Conservation (phyloP, 805 yeast species). For the Saturnispora mendoncae region DNA sequence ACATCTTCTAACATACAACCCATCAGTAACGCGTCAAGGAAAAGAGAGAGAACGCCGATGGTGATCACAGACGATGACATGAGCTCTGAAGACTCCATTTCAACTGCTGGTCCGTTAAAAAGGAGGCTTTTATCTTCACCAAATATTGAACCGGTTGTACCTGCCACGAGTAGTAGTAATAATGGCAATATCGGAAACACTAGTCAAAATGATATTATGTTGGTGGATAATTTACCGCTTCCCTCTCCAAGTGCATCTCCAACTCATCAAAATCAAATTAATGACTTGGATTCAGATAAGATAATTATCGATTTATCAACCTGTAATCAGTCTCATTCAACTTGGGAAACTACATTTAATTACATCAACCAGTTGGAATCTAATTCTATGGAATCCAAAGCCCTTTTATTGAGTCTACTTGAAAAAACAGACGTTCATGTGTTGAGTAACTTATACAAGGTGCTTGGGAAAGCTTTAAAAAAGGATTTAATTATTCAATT, state of each 20-base stretch:
- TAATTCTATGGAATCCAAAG: slow-evolving; percentile 41
- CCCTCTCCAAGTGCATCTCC: slow-evolving; percentile 67
- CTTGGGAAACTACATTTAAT: not conserved
- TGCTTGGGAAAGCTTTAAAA: slow-evolving; percentile 47
- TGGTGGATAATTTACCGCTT: slow-evolving; percentile 37
- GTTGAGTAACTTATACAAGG: slow-evolving; percentile 48
- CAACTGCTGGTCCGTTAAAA: slow-evolving; percentile 1
- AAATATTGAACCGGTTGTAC: not conserved
- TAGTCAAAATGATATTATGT: too few relatives aligned
- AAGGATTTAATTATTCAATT: slow-evolving; percentile 64
- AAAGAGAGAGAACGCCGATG: not conserved
- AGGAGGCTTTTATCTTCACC: slow-evolving; percentile 4
- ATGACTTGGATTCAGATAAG: slow-evolving; percentile 2
- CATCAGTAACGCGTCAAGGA: not conserved
- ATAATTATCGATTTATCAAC: not conserved
- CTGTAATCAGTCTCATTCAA: too few relatives aligned
- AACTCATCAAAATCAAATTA: slow-evolving; percentile 25
- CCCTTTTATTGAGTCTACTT: slow-evolving; percentile 40
- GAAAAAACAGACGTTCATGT: slow-evolving; percentile 45
- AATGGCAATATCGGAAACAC: too few relatives aligned
- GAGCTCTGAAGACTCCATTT: not conserved
- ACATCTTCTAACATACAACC: not conserved
- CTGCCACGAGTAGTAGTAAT: too few relatives aligned
- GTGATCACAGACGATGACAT: not conserved
- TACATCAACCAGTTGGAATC: slow-evolving; percentile 26